Evolutionary conservation across 352 stramenopile genomes (phyloP).

Genomic region (Ophiocytium majus): DNA sequence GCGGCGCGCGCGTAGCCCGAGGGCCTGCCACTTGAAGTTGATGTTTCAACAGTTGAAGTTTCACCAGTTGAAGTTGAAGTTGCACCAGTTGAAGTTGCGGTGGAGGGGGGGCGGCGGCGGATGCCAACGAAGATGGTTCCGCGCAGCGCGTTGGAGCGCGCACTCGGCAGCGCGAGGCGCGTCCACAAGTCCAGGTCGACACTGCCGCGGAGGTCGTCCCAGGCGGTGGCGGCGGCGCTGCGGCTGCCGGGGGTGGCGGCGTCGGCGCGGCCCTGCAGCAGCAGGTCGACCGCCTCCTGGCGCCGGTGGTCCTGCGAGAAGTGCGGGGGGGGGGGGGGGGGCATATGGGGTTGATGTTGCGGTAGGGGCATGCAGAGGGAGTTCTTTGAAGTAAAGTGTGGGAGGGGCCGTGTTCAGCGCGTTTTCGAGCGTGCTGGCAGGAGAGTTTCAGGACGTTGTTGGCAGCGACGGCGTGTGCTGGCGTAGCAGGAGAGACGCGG

Average conservation of each 20-base stretch:
- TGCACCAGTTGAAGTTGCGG: background rate
- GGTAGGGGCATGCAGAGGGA: too few relatives aligned
- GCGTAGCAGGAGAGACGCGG: too few relatives aligned
- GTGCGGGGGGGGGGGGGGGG: too few relatives aligned
- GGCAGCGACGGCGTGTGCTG: too few relatives aligned
- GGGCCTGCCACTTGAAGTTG: too few relatives aligned
- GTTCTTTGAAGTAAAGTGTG: too few relatives aligned
- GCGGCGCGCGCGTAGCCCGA: background rate
- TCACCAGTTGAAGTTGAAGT: too few relatives aligned
- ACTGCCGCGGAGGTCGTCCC: background rate
- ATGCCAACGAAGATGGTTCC: background rate
- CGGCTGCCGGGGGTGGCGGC: background rate
- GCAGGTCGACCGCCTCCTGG: slow-evolving; percentile 47
- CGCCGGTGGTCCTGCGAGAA: slow-evolving; percentile 22
- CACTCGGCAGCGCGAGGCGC: background rate
- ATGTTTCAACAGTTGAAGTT: too few relatives aligned
- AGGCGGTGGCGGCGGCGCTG: background rate
- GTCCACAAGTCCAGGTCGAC: background rate
- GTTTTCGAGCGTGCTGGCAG: too few relatives aligned
- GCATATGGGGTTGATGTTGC: too few relatives aligned
- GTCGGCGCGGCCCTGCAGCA: slow-evolving; percentile 9
- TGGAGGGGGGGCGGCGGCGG: background rate
- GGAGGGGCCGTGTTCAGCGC: too few relatives aligned
- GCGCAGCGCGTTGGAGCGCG: background rate
- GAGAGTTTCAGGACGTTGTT: too few relatives aligned